Conservation (phyloP, 2,329 filamentous ascomycete species). For the Xylaria sp. region DNA sequence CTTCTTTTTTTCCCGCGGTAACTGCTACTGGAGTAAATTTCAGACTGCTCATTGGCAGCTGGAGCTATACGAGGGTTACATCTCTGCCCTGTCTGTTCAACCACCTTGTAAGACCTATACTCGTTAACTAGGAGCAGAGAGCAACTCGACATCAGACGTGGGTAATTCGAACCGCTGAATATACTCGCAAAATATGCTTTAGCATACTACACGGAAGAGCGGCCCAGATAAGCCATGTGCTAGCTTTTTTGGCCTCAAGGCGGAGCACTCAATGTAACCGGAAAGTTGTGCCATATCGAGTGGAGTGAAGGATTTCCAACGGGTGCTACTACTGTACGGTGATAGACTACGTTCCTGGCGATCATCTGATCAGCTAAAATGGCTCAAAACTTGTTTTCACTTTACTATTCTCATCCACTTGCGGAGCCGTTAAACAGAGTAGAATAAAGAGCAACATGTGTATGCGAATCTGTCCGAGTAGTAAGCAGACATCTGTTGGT, state of each 20-base stretch:
- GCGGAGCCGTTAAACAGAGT: neutral
- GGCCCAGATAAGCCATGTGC: conserved; percentile 15
- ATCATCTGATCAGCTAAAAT: neutral
- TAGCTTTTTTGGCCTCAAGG: neutral
- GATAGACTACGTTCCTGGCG: neutral
- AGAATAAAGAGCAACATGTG: neutral
- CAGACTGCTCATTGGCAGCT: too few relatives aligned
- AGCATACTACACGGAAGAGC: conserved; percentile 2
- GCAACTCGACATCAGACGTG: too few relatives aligned
- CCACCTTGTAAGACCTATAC: too few relatives aligned
- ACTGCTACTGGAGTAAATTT: neutral
- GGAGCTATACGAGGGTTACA: too few relatives aligned
- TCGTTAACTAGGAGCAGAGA: too few relatives aligned
- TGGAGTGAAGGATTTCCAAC: neutral
- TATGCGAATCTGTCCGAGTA: neutral
- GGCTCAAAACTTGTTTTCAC: neutral
- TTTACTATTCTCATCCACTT: neutral
- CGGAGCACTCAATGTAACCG: conserved; percentile 19
- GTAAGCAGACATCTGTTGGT: conserved; percentile 5
- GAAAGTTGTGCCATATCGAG: neutral
- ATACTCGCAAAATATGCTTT: too few relatives aligned
- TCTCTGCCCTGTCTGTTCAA: too few relatives aligned
- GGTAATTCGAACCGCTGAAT: too few relatives aligned
- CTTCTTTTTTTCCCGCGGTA: neutral
- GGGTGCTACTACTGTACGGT: neutral